phyloP scores from a whole-genome alignment of 495 filamentous ascomycete species.

The Xylaria scruposa region DNA sequence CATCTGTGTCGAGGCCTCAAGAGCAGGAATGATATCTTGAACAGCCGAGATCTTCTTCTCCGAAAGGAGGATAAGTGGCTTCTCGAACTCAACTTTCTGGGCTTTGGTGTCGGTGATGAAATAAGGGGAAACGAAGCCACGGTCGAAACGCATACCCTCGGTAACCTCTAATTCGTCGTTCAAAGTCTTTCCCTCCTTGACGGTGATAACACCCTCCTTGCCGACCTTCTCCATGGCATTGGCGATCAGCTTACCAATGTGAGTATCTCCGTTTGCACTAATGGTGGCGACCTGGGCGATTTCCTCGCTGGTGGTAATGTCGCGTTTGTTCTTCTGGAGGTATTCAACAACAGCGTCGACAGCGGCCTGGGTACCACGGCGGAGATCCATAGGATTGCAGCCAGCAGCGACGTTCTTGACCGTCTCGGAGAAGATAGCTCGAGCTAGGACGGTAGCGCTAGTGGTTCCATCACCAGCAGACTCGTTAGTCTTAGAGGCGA shows the following conservation, averaged over 20 bases:
- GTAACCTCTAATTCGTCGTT: constrained; percentile 98
- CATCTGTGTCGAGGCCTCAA: constrained; percentile 93
- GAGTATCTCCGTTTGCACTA: constrained; percentile 93
- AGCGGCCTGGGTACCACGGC: constrained; percentile 94
- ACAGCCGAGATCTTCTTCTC: constrained; percentile 99
- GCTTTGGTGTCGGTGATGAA: constrained; percentile 99
- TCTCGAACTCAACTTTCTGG: constrained; percentile 99
- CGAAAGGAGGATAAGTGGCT: constrained; percentile 95
- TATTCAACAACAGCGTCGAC: constrained; percentile 94
- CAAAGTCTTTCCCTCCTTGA: constrained; percentile 99
- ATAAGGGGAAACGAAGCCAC: constrained; percentile 97
- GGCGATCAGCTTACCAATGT: constrained; percentile 94
- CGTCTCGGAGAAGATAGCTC: constrained; percentile 99
- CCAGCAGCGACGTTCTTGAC: constrained; percentile 99
- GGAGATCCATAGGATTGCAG: constrained; percentile 99
- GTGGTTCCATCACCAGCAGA: constrained; percentile 98
- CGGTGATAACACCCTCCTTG: constrained; percentile 99
- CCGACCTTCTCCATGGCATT: constrained; percentile 99
- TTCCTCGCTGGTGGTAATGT: constrained; percentile 96
- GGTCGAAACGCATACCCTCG: constrained; percentile 99
- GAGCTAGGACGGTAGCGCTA: constrained; percentile 94
- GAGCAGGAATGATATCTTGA: constrained; percentile 96
- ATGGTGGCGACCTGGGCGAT: constrained; percentile 99
- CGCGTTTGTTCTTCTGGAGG: constrained; percentile 89
- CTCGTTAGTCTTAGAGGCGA: constrained; percentile 99